Evolutionary conservation across 257 asterid genomes (phyloP).

Genomic region (Solanum arcanum): DNA sequence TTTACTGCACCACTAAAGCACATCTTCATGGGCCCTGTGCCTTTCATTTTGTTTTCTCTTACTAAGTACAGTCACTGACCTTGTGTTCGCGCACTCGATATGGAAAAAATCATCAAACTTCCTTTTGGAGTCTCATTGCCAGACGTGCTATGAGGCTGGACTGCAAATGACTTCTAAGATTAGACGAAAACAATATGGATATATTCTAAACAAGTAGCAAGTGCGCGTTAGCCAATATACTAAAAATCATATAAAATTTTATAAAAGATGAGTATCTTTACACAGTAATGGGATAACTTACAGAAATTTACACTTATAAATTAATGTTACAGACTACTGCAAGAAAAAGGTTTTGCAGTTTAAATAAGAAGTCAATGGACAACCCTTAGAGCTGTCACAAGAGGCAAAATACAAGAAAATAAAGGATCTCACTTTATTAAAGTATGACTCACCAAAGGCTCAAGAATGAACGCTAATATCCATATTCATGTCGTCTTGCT

Average conservation of each 20-base stretch:
- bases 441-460: conserved; percentile 21
- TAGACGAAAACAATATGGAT: neutral
- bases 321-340: neutral
- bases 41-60: neutral
- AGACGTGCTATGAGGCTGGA: neutral
- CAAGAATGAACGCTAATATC: conserved; percentile 15
- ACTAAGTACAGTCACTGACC: neutral
- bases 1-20: conserved; percentile 11
- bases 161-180: neutral
- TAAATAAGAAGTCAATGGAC: neutral
- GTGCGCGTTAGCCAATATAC: neutral
- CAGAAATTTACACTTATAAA: neutral
- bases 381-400: neutral
- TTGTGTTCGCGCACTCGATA: neutral
- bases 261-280: neutral
- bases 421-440: conserved; percentile 14
- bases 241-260: neutral
- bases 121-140: neutral
- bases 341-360: neutral
- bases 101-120: neutral
- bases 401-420: neutral
- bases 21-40: conserved; percentile 5
- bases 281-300: neutral
- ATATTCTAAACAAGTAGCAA: neutral
- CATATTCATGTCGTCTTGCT: conserved; percentile 22